Base-by-base conservation (phyloP, 345 rosid species). In the Turritis glabra region DNA sequence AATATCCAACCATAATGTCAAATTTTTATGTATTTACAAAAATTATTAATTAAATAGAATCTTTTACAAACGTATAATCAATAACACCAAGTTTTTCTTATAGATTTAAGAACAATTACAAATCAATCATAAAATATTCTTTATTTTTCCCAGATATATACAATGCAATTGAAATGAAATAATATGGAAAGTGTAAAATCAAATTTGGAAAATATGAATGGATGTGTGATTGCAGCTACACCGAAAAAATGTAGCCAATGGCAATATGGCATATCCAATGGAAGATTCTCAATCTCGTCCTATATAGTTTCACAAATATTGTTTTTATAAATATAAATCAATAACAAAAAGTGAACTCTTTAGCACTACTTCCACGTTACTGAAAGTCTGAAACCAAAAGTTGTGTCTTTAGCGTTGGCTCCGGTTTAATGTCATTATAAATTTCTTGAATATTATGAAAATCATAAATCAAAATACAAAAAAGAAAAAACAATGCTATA, bases 281-380 rank as follows among this genome's bases (percentile, higher is more conserved):
- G 58, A 55, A 74, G 66, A 74, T 74, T 74, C 72, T 65, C 55
- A 65, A 17, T 50, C 18, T 60, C 68, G n/a, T 26, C 60, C 21
- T 26, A 3, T 26, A 26, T 8, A 32, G 3, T 32, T 32, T 32
- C 11, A 32, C 11, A 32, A 32, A n/a, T n/a, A n/a, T n/a, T n/a
- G n/a, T n/a, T n/a, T n/a, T n/a, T 32, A 8, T 32, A 32, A 32
- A 26, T 3, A 26, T 26, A 26, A 26, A 26, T 26, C 27, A 26
- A 19, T 10, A 21, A 57, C 43, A 33, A 44, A 71, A 71, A 32
- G 52, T 37, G 6, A 50, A 26, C 9, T 13, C 12, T 30, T 14
- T 29, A 41, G 27, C 52, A 68, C 19, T 27, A 69, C 10, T 69
- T 69, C 14, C 25, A 48, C 21, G 7, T 48, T 48, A 40, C 44